Evolutionary conservation across 2,329 filamentous ascomycete species (phyloP).

Genomic region (Alternaria sp.): DNA sequence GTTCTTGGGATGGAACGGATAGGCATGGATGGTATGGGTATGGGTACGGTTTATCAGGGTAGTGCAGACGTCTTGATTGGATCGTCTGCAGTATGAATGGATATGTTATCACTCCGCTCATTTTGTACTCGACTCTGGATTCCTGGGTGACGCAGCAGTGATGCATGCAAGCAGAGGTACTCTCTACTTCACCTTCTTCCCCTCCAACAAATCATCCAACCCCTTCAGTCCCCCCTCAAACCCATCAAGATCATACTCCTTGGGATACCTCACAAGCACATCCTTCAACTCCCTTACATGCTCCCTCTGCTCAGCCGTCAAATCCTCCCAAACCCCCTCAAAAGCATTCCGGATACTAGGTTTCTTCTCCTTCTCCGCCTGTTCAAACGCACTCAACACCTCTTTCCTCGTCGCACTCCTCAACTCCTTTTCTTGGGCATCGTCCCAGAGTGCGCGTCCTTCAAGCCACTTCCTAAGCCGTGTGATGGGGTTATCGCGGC

Average conservation of each 20-base stretch:
- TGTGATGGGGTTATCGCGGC: conserved; percentile 86
- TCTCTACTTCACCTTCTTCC: conserved; percentile 17
- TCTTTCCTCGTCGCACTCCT: conserved; percentile 72
- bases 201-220: conserved; percentile 52
- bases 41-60: background rate
- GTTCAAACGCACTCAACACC: conserved; percentile 81
- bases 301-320: conserved; percentile 77
- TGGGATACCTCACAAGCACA: conserved; percentile 84
- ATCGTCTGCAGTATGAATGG: conserved; percentile 3
- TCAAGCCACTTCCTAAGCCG: conserved; percentile 91
- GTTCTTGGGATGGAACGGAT: background rate
- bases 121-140: background rate
- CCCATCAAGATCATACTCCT: conserved; percentile 84
- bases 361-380: conserved; percentile 82
- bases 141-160: background rate
- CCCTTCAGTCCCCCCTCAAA: conserved; percentile 76
- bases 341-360: conserved; percentile 76
- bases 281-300: conserved; percentile 79
- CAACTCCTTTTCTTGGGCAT: conserved; percentile 77
- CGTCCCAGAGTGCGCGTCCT: conserved; percentile 80
- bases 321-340: conserved; percentile 84
- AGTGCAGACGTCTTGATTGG: background rate
- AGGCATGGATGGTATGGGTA: background rate
- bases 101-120: conserved; percentile 6
- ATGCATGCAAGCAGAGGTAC: background rate